Evolutionary conservation across 345 rosid genomes (phyloP).

Genomic region (Lagerstroemia speciosa): DNA sequence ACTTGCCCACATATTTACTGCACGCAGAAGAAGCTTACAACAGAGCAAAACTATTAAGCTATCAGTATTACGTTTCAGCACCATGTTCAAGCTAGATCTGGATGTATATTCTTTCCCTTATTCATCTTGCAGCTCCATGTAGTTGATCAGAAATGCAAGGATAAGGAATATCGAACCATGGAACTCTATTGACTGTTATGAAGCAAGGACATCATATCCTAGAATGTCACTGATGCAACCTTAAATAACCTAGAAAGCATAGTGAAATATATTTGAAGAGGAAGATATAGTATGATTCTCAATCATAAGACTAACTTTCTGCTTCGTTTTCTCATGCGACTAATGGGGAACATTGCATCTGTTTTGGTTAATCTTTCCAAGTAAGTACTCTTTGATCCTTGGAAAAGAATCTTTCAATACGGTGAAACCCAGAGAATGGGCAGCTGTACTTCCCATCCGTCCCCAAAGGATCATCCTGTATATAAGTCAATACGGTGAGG

Average conservation of each 20-base stretch:
- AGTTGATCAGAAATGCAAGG: conserved; percentile 35
- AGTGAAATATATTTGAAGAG: background rate
- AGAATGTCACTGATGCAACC: background rate
- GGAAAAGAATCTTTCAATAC: background rate
- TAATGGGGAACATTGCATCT: background rate
- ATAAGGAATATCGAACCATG: conserved; percentile 14
- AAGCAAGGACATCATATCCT: background rate
- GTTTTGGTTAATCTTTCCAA: background rate
- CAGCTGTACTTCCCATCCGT: background rate
- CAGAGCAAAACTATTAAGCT: background rate
- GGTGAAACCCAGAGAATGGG: background rate
- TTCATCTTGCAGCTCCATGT: conserved; percentile 33
- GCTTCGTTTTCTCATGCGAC: background rate
- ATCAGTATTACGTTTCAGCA: background rate
- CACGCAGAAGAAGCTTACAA: background rate
- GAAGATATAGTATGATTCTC: background rate
- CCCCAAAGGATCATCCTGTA: background rate
- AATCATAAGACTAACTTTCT: background rate
- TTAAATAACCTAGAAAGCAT: background rate
- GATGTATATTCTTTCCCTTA: conserved; percentile 27
- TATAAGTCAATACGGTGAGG: background rate
- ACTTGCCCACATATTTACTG: background rate
- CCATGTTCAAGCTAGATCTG: background rate
- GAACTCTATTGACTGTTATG: conserved; percentile 1
- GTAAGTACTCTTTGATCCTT: background rate